Evolutionary conservation across 495 filamentous ascomycete species (phyloP).

Genomic region (Oidiodendron maius): DNA sequence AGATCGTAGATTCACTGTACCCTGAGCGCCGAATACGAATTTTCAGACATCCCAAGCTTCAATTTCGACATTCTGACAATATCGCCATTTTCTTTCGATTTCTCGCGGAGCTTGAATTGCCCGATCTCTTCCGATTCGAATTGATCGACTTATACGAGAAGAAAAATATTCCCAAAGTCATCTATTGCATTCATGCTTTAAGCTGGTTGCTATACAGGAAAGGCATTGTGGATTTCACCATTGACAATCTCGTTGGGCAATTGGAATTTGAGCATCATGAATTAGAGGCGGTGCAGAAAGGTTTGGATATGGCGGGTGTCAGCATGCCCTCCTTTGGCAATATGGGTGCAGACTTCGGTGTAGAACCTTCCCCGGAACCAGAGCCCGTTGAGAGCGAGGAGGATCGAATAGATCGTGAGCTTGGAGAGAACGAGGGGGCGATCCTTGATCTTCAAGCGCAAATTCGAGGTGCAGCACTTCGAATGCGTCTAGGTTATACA

Average conservation of each 20-base stretch:
- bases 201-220: slow-evolving; percentile 95
- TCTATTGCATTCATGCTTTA: slow-evolving; percentile 95
- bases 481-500: slow-evolving; percentile 68
- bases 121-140: slow-evolving; percentile 98
- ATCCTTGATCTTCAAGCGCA: slow-evolving; percentile 83
- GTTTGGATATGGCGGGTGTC: slow-evolving; percentile 87
- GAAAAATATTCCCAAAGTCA: slow-evolving; percentile 98
- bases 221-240: slow-evolving; percentile 88
- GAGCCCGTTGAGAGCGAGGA: slow-evolving; percentile 84
- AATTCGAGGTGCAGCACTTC: slow-evolving; percentile 71
- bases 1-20: slow-evolving; percentile 88
- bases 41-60: slow-evolving; percentile 75
- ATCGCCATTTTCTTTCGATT: slow-evolving; percentile 92
- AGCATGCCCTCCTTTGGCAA: slow-evolving; percentile 97
- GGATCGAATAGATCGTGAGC: slow-evolving; percentile 78
- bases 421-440: slow-evolving; percentile 64
- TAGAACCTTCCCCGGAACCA: slow-evolving; percentile 56
- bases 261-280: slow-evolving; percentile 97
- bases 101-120: slow-evolving; percentile 86
- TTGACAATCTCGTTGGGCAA: slow-evolving; percentile 97
- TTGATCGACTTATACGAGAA: slow-evolving; percentile 98
- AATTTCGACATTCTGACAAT: slow-evolving; percentile 96
- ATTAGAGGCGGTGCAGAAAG: slow-evolving; percentile 92
- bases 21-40: slow-evolving; percentile 71
- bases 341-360: slow-evolving; percentile 92